A percentile compares a stretch with the other conserved stretches of the same genome.
These are phyloP conservation scores for Curvularia hawaiiensis DNA, from an alignment of 2,329 filamentous ascomycete genomes.

Conservation along the genomic window DNA sequence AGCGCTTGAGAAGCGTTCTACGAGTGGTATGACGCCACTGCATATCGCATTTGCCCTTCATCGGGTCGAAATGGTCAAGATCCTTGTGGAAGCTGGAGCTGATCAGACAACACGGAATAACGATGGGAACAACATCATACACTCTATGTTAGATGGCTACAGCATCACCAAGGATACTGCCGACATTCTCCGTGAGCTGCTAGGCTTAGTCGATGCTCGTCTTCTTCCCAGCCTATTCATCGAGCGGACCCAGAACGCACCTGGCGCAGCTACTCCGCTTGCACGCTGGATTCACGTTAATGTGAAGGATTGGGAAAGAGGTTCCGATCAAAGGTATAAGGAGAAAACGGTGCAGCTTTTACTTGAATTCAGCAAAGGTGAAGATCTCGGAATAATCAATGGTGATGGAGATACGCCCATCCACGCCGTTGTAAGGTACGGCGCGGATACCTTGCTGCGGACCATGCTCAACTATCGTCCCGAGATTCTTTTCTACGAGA, in stretches of 20 bases:
- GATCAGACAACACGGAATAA: constrained; percentile 69
- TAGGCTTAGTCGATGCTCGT: constrained; percentile 63
- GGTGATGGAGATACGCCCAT: constrained; percentile 69
- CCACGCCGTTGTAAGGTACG: constrained; percentile 59
- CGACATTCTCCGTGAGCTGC: constrained; percentile 46
- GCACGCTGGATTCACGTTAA: constrained; percentile 48
- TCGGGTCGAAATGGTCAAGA: constrained; percentile 60
- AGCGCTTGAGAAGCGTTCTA: constrained; percentile 65
- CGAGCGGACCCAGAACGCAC: constrained; percentile 59
- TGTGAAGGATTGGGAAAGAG: background rate
- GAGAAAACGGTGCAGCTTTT: constrained; percentile 25
- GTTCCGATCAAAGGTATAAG: background rate
- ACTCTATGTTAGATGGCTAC: constrained; percentile 52
- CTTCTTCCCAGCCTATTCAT: constrained; percentile 63
- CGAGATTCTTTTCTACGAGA: constrained; percentile 70
- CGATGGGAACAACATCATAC: constrained; percentile 70
- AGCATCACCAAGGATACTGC: constrained; percentile 23
- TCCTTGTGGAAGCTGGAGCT: constrained; percentile 70
- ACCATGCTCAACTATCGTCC: constrained; percentile 62
- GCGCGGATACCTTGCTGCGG: constrained; percentile 47
- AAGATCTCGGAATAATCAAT: constrained; percentile 63
- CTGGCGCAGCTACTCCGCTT: constrained; percentile 67
- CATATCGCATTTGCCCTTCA: constrained; percentile 67
- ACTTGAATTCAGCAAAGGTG: constrained; percentile 50
- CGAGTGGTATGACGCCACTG: constrained; percentile 67